Evolutionary conservation across 2,329 filamentous ascomycete species (phyloP).

Genomic region (Ophiocordyceps camponoti-floridani): DNA sequence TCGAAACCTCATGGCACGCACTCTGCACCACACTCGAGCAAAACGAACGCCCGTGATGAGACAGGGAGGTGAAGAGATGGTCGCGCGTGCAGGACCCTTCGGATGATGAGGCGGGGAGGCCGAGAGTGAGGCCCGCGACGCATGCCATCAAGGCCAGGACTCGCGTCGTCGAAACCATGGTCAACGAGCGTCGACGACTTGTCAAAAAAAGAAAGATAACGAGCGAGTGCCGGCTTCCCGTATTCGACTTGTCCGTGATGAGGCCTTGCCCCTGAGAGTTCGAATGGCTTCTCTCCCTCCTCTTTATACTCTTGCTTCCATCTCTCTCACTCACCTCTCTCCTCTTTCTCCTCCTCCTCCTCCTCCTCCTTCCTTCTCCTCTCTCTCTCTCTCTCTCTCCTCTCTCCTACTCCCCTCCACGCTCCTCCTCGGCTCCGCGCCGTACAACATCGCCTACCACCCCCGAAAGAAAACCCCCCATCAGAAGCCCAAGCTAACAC

Average conservation of each 20-base stretch:
- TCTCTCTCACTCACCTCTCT: neutral
- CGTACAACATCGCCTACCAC: neutral
- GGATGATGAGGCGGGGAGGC: constrained; percentile 2
- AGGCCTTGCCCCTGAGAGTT: neutral
- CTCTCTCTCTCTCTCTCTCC: neutral
- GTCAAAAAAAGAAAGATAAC: too few relatives aligned
- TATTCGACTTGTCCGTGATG: too few relatives aligned
- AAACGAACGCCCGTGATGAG: constrained; percentile 9
- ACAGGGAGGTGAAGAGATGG: constrained; percentile 12
- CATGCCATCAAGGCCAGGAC: neutral
- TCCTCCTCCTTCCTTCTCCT: neutral
- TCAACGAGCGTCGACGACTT: too few relatives aligned
- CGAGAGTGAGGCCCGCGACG: neutral
- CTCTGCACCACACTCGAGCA: constrained; percentile 12
- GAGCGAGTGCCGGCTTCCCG: too few relatives aligned
- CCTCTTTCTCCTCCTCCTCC: neutral
- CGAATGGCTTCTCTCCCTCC: neutral
- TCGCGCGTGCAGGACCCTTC: constrained; percentile 9
- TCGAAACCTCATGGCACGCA: constrained; percentile 5
- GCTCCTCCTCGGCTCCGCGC: neutral
- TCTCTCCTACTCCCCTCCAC: neutral
- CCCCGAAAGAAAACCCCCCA: neutral
- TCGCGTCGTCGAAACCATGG: too few relatives aligned
- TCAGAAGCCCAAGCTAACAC: neutral
- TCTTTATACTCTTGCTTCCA: too few relatives aligned